Percentiles rank a stretch among this genome's conserved stretches.
Evolutionary conservation across 225 moss, liverwort and hornwort species (phyloP).

Genomic region (Rhytidiadelphus loreus): DNA sequence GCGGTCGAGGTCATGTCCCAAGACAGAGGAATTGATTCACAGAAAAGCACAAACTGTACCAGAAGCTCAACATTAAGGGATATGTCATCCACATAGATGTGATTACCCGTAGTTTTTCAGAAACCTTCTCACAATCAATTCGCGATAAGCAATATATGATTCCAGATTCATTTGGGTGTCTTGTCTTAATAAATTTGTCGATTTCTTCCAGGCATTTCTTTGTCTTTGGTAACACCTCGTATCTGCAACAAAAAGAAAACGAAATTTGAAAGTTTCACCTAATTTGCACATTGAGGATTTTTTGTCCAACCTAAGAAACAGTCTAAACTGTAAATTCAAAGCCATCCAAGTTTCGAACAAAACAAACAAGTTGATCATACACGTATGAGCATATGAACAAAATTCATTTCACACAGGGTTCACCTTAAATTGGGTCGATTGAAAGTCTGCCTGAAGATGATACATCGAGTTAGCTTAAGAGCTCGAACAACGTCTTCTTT

Average conservation of each 20-base stretch:
- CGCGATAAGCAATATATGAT: conserved; percentile 93
- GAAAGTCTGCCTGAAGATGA: conserved; percentile 94
- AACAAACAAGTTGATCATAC: not conserved
- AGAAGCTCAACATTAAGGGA: not conserved
- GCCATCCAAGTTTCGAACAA: not conserved
- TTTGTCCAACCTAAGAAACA: not conserved
- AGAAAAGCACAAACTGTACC: not conserved
- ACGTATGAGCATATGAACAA: not conserved
- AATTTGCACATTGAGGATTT: not conserved
- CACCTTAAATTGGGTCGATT: conserved; percentile 93
- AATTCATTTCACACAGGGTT: not conserved
- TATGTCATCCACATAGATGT: not conserved
- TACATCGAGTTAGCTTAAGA: conserved; percentile 81
- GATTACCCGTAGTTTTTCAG: conserved; percentile 71
- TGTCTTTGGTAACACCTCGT: conserved; percentile 74
- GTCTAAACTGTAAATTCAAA: not conserved
- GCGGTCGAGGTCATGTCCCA: not conserved
- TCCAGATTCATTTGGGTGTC: conserved; percentile 76
- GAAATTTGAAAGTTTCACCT: not conserved
- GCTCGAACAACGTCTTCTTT: conserved; percentile 99
- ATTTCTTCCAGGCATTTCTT: conserved; percentile 88
- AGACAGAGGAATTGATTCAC: not conserved
- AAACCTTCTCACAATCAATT: conserved; percentile 88
- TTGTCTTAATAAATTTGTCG: conserved; percentile 74
- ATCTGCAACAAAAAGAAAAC: conserved; percentile 28